Evolutionary conservation across 768 basidiomycete species (phyloP).

Genomic region (Calocera cornea): DNA sequence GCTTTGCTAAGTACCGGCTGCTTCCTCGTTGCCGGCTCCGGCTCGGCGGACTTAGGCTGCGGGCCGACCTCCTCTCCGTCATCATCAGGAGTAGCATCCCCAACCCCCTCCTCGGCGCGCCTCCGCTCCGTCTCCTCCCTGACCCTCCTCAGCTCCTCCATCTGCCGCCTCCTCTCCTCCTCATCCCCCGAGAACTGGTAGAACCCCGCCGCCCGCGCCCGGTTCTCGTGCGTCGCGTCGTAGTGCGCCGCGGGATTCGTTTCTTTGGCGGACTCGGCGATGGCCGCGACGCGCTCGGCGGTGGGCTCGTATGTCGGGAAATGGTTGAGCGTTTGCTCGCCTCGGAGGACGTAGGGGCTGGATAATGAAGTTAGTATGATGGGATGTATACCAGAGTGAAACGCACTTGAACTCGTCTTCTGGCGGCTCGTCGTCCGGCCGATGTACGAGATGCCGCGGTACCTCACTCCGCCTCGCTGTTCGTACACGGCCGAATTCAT

Average conservation of each 20-base stretch:
- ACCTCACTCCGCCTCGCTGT: conserved; percentile 61
- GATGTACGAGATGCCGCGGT: conserved; percentile 46
- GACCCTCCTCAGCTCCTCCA: conserved; percentile 61
- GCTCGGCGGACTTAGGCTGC: background rate
- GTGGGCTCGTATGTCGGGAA: conserved; percentile 84
- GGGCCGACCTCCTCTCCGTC: background rate
- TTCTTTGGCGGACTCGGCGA: conserved; percentile 56
- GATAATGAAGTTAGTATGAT: conserved; percentile 8
- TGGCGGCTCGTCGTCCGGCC: conserved; percentile 31
- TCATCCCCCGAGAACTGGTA: conserved; percentile 86
- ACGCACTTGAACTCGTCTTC: conserved; percentile 48
- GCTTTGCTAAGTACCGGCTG: conserved; percentile 33
- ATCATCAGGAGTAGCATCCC: too few species aligned
- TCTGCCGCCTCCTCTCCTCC: conserved; percentile 57
- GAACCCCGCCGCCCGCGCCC: conserved; percentile 79
- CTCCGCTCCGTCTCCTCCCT: conserved; percentile 58
- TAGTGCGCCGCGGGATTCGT: conserved; percentile 68
- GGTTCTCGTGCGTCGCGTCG: conserved; percentile 67
- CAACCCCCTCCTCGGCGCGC: conserved; percentile 46
- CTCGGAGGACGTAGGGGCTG: conserved; percentile 42
- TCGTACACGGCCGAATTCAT: conserved; percentile 71
- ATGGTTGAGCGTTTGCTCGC: conserved; percentile 58
- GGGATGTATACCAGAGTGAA: background rate
- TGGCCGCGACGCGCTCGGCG: conserved; percentile 60
- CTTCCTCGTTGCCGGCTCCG: background rate